phyloP scores from a whole-genome alignment of 805 yeast genomes.

The Candida nonsorbophila region DNA sequence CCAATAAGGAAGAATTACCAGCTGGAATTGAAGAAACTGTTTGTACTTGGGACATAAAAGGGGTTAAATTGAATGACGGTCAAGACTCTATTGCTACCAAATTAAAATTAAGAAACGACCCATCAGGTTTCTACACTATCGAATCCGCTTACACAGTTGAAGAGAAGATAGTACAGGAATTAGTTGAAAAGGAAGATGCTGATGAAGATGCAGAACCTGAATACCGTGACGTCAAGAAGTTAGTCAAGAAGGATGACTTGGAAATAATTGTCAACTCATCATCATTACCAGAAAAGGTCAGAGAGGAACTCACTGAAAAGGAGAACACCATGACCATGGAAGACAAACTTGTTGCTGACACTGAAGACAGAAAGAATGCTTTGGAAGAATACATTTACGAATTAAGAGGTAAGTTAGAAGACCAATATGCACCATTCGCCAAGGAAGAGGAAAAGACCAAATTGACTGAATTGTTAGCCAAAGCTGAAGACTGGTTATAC shows the following conservation, averaged over 20 bases:
- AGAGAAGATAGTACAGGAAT: constrained; percentile 86
- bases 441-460: constrained; percentile 84
- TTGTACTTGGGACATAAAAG: constrained; percentile 82
- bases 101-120: constrained; percentile 94
- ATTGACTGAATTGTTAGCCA: constrained; percentile 64
- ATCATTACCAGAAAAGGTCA: constrained; percentile 50
- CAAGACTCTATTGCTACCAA: constrained; percentile 78
- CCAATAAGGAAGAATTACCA: constrained; percentile 69
- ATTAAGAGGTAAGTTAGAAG: constrained; percentile 94
- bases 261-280: constrained; percentile 56
- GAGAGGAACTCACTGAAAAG: constrained; percentile 66
- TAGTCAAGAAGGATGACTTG: constrained; percentile 86
- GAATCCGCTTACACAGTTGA: constrained; percentile 94
- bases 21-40: constrained; percentile 58
- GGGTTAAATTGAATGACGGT: constrained; percentile 77
- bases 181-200: constrained; percentile 62
- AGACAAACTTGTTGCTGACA: constrained; percentile 96
- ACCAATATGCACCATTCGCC: constrained; percentile 82
- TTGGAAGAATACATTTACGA: constrained; percentile 98
- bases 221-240: constrained; percentile 85
- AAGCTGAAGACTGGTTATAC: constrained; percentile 97
- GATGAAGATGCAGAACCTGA: constrained; percentile 73
- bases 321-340: constrained; percentile 82
- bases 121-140: constrained; percentile 89
- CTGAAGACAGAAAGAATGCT: constrained; percentile 98